phyloP scores from a whole-genome alignment of 306 rosid genomes.

The Rubus parviflorus region DNA sequence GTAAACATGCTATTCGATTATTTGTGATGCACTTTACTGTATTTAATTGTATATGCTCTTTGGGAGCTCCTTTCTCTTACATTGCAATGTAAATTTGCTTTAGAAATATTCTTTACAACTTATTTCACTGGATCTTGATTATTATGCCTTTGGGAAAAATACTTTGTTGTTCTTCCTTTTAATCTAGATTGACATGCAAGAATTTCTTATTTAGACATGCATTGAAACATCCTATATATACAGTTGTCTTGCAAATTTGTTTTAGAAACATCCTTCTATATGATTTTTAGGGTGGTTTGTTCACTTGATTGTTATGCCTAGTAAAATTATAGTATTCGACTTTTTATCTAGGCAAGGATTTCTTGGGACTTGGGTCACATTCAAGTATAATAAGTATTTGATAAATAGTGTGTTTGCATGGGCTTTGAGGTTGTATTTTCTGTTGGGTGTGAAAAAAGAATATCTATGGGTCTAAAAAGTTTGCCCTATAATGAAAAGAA shows the following conservation, averaged over 20 bases:
- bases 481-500: constrained; percentile 6
- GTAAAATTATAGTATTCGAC: neutral
- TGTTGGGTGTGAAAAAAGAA: constrained; percentile 1
- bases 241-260: neutral
- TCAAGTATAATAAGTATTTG: neutral
- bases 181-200: neutral
- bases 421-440: neutral
- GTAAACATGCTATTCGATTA: neutral
- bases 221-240: neutral
- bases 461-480: neutral
- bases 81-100: neutral
- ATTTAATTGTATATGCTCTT: neutral
- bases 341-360: neutral
- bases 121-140: neutral
- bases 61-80: neutral
- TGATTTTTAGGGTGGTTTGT: neutral
- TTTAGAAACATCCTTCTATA: neutral
- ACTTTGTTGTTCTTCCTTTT: neutral
- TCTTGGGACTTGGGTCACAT: neutral
- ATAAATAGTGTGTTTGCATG: neutral
- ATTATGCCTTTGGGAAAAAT: too few species aligned
- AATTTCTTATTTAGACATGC: too few species aligned
- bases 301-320: neutral
- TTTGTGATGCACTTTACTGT: neutral
- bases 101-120: neutral